Conservation (phyloP, 495 filamentous ascomycete species). For the Neurospora africana region DNA sequence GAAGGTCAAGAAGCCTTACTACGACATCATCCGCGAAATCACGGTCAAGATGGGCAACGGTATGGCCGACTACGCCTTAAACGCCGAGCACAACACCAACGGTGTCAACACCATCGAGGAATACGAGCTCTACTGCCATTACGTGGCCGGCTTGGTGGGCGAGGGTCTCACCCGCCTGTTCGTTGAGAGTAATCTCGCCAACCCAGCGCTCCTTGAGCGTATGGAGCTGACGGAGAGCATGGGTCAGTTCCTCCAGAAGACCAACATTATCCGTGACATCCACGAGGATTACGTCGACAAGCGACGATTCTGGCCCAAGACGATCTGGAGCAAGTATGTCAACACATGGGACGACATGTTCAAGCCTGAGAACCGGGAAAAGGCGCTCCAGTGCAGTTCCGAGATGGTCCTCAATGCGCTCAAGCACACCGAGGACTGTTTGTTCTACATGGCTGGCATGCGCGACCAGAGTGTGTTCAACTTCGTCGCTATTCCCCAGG, state of each 20-base stretch:
- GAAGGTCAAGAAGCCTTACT: conserved; percentile 78
- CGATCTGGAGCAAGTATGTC: conserved; percentile 94
- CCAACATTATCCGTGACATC: conserved; percentile 94
- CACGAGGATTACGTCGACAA: conserved; percentile 80
- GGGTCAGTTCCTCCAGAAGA: conserved; percentile 96
- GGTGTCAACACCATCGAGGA: conserved; percentile 76
- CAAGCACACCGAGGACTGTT: conserved; percentile 78
- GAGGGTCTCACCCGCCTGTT: conserved; percentile 89
- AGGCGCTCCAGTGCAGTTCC: conserved; percentile 78
- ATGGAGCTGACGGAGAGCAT: conserved; percentile 81
- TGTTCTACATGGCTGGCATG: conserved; percentile 94
- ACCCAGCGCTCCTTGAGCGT: conserved; percentile 69
- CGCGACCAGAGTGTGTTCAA: conserved; percentile 99
- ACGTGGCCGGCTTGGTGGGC: conserved; percentile 93
- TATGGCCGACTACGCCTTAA: conserved; percentile 90
- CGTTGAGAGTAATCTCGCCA: conserved; percentile 78
- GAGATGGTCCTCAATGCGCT: conserved; percentile 91
- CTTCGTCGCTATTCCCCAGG: conserved; percentile 95
- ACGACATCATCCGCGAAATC: conserved; percentile 85
- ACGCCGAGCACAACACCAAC: conserved; percentile 64
- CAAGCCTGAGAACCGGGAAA: conserved; percentile 64
- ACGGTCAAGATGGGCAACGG: conserved; percentile 92
- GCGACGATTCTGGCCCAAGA: conserved; percentile 85
- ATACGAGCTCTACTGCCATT: conserved; percentile 94
- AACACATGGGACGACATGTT: conserved; percentile 83